These are phyloP conservation scores for Vaccinium corymbosum DNA, from an alignment of 148 eudicot genomes.

Conservation along the genomic window DNA sequence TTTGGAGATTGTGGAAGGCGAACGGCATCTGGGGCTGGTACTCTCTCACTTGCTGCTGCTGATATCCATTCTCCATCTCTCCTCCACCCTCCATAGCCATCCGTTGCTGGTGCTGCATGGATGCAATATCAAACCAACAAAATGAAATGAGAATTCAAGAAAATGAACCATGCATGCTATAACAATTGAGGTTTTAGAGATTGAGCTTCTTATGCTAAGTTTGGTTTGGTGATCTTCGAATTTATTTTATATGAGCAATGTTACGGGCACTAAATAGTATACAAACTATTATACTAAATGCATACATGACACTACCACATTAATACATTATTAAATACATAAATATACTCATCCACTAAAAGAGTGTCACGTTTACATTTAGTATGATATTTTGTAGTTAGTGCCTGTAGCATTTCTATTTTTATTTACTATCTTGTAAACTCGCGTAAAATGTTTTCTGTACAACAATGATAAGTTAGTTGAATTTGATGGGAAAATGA, in stretches of 20 bases:
- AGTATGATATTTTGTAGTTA: too few relatives aligned
- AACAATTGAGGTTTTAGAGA: background rate
- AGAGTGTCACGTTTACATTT: too few relatives aligned
- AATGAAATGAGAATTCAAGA: background rate
- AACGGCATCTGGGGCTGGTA: constrained; percentile 26
- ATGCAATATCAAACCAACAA: background rate
- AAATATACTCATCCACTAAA: too few relatives aligned
- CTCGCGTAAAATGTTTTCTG: background rate
- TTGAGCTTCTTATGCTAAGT: background rate
- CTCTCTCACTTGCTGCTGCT: constrained; percentile 16
- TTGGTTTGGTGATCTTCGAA: background rate
- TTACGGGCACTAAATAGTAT: too few relatives aligned
- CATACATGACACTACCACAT: too few relatives aligned
- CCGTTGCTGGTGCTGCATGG: constrained; percentile 18
- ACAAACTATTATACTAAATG: too few relatives aligned
- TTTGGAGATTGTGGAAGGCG: constrained; percentile 29
- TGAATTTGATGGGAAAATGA: background rate
- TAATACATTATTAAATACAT: too few relatives aligned
- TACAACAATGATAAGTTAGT: background rate
- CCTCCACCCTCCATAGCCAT: constrained; percentile 19
- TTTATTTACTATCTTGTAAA: background rate
- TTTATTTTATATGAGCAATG: background rate
- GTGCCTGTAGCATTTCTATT: background rate
- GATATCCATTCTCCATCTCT: constrained; percentile 25
- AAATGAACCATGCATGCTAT: background rate